A percentile compares a stretch with the other conserved stretches of the same genome.
Conservation (phyloP, 2,329 filamentous ascomycete species). For the Fusarium chaquense region DNA sequence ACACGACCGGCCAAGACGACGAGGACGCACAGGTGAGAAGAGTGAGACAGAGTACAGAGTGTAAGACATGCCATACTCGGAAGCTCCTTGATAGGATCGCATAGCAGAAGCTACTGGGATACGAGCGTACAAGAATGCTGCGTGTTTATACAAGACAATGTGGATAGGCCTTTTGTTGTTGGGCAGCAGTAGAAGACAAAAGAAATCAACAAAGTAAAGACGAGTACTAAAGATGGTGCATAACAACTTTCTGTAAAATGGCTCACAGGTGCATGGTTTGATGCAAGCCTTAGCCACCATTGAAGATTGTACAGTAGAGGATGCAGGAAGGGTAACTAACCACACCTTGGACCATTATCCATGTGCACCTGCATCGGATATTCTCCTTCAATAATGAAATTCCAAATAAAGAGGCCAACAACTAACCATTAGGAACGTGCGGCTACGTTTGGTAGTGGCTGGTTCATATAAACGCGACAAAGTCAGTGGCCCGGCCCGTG, state of each 20-base stretch:
- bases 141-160: constrained; percentile 1
- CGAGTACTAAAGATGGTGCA: not conserved
- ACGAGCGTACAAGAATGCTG: constrained; percentile 2
- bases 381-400: constrained; percentile 9
- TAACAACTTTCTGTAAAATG: constrained; percentile 34
- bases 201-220: not conserved
- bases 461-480: constrained; percentile 19
- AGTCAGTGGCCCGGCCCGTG: constrained; percentile 34
- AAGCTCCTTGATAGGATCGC: constrained; percentile 31
- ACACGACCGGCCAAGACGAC: constrained; percentile 13
- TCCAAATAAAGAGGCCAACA: not conserved
- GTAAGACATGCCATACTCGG: constrained; percentile 8
- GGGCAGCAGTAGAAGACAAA: constrained; percentile 5
- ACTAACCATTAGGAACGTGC: constrained; percentile 28
- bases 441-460: constrained; percentile 45
- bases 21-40: not conserved
- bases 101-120: not conserved
- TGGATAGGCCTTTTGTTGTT: constrained; percentile 14
- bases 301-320: constrained; percentile 27
- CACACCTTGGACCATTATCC: not conserved
- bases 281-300: constrained; percentile 35
- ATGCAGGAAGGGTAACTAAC: constrained; percentile 21
- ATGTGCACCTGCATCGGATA: constrained; percentile 2
- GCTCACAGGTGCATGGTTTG: constrained; percentile 35
- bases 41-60: not conserved